Base-by-base conservation (phyloP, 345 rosid species). In the Isatis tinctoria region DNA sequence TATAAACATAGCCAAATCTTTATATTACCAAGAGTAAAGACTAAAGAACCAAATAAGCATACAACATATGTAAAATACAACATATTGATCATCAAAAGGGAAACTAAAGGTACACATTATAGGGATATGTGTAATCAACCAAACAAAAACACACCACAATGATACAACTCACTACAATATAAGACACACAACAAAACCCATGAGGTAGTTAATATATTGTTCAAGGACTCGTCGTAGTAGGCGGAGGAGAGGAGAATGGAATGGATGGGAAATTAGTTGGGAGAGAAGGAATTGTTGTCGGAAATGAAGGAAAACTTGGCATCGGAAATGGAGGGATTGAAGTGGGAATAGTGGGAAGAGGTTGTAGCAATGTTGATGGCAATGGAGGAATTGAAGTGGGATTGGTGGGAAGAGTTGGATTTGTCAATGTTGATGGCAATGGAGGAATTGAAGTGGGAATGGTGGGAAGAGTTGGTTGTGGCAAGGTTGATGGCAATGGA, bases 181-280 rank as follows among this genome's bases (percentile, higher is more conserved):
- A 61, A 3, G 4, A 27, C 39, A 10, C 39, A 51, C 61, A 72
- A 14, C 22, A 22, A 48, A 72, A 51, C 8, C 14, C 61, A 28
- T 20, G 54, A 24, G 24, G 16, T 24, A 24, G 54, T 27, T 9
- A 49, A 71, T n/a, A n/a, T n/a, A n/a, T 27, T 5, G 8, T 30
- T 72, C 8, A 72, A 72, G 76, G 76, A 52, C 63, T 72, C 4
- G 69, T 4, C 5, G 76, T 51, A 5, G 76, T 39, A 51, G 76
- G 62, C 1, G 69, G 76, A 2, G 76, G 69, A 28, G 69, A 62
- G 35, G 40, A 62, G 41, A 72, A 62, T 2, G 75, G 69, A 62
- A 72, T 17, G 32, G 53, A 51, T 62, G 69, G 76, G 13, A 62
- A 3, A 40, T 14, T 72, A 52, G 69, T 61, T 5, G 62, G 69